Percentiles rank a stretch among this genome's conserved stretches.
These are phyloP conservation scores for Cladosporium sp. DNA, from an alignment of 2,329 filamentous ascomycete species.

Conservation along the genomic window DNA sequence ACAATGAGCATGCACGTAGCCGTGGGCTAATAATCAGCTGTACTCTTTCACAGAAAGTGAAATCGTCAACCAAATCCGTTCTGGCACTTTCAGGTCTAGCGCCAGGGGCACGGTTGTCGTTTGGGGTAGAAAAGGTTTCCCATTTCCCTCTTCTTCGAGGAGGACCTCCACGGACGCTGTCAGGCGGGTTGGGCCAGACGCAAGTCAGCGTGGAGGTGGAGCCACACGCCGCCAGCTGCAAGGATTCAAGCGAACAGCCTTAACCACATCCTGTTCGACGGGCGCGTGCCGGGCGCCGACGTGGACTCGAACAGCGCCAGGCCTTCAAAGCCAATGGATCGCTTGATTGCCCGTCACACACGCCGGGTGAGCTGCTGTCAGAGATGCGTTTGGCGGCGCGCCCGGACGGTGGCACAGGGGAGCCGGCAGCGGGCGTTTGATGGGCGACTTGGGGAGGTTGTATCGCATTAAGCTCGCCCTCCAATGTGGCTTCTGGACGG, in stretches of 20 bases:
- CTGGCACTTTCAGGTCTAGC: slow-evolving; percentile 5
- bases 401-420: slow-evolving; percentile 4
- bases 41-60: background rate
- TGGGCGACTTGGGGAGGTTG: no score
- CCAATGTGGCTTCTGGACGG: background rate
- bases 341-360: background rate
- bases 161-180: no score
- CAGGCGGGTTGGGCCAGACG: no score
- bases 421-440: slow-evolving; percentile 4
- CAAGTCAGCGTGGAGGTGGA: slow-evolving; percentile 8
- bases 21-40: background rate
- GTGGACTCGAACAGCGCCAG: background rate
- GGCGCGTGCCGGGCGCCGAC: slow-evolving; percentile 2
- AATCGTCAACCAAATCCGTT: background rate
- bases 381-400: slow-evolving; percentile 7
- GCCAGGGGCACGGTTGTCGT: slow-evolving; percentile 10
- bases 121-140: background rate
- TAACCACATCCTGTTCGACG: background rate
- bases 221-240: background rate
- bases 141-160: no score
- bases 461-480: no score
- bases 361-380: slow-evolving; percentile 2
- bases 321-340: background rate
- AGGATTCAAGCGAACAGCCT: slow-evolving; percentile 3
- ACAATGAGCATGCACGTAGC: slow-evolving; percentile 8